Evolutionary conservation across 2,329 filamentous ascomycete species (phyloP).

Genomic region (Aureobasidium sp.): DNA sequence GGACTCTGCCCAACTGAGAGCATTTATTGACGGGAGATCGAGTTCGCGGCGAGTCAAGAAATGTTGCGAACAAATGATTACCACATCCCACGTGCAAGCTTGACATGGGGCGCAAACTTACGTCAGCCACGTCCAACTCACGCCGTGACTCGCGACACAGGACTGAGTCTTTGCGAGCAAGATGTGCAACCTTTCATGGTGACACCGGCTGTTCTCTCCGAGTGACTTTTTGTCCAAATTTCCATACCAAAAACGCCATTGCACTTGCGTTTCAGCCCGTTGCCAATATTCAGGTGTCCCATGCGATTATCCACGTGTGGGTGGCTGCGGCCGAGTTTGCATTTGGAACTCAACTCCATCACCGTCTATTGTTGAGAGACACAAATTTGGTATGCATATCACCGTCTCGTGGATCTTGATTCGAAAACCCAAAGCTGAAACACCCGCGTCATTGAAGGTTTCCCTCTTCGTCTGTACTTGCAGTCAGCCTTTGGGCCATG

Average conservation of each 20-base stretch:
- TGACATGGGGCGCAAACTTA: background rate
- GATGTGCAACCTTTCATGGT: background rate
- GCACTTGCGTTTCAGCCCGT: background rate
- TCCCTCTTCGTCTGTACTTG: background rate
- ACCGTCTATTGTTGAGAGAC: background rate
- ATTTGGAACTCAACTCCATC: background rate
- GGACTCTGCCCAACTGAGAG: background rate
- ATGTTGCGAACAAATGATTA: background rate
- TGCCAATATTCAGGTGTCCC: background rate
- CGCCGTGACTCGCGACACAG: background rate
- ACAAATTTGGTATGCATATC: background rate
- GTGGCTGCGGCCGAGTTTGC: background rate
- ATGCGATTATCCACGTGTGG: background rate
- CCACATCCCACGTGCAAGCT: background rate
- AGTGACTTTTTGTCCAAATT: background rate
- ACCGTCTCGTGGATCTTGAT: background rate
- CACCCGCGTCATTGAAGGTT: background rate
- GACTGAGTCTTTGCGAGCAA: background rate
- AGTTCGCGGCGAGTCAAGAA: background rate
- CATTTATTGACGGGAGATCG: background rate
- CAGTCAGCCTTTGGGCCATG: background rate
- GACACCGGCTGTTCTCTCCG: slow-evolving; percentile 1
- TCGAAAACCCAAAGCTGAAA: background rate
- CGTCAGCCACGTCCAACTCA: background rate
- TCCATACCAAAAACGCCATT: background rate